These are phyloP conservation scores for Kazachstania kunashirensis DNA, from an alignment of 805 yeast genomes.

Conservation along the genomic window DNA sequence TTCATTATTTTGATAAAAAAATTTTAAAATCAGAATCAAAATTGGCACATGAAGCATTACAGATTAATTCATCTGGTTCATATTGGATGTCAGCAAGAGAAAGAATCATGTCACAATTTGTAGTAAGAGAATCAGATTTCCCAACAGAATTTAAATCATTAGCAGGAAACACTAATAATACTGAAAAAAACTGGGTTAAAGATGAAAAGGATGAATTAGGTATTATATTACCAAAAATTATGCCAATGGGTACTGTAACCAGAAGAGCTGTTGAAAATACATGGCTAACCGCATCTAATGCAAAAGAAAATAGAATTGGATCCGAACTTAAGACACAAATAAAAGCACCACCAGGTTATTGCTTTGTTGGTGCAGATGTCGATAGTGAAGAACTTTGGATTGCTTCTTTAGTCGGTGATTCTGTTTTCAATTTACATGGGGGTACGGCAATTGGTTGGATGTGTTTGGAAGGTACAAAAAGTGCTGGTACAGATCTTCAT, in stretches of 20 bases:
- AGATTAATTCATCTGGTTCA: constrained; percentile 69
- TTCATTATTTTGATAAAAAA: constrained; percentile 64
- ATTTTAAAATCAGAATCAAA: constrained; percentile 59
- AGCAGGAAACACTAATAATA: not conserved
- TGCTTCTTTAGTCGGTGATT: constrained; percentile 89
- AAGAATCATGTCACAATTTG: constrained; percentile 76
- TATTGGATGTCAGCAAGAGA: constrained; percentile 92
- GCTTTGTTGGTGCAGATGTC: constrained; percentile 96
- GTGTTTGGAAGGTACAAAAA: constrained; percentile 93
- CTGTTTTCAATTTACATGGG: constrained; percentile 82
- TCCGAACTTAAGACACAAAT: constrained; percentile 86
- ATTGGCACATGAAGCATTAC: constrained; percentile 66
- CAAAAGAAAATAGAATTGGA: constrained; percentile 75
- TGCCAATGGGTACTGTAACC: constrained; percentile 95
- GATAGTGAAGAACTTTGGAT: constrained; percentile 98
- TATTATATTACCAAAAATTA: constrained; percentile 70
- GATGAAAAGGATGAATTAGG: constrained; percentile 36
- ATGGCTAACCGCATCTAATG: constrained; percentile 96
- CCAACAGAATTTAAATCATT: constrained; percentile 17
- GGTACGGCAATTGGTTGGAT: constrained; percentile 98
- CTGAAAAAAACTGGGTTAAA: not conserved
- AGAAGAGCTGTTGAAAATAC: constrained; percentile 94
- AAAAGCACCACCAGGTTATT: constrained; percentile 79
- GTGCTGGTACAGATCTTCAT: constrained; percentile 87
- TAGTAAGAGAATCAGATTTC: constrained; percentile 44